Conservation (phyloP, 2,329 filamentous ascomycete genomes). For the Orbilia brochopaga region DNA sequence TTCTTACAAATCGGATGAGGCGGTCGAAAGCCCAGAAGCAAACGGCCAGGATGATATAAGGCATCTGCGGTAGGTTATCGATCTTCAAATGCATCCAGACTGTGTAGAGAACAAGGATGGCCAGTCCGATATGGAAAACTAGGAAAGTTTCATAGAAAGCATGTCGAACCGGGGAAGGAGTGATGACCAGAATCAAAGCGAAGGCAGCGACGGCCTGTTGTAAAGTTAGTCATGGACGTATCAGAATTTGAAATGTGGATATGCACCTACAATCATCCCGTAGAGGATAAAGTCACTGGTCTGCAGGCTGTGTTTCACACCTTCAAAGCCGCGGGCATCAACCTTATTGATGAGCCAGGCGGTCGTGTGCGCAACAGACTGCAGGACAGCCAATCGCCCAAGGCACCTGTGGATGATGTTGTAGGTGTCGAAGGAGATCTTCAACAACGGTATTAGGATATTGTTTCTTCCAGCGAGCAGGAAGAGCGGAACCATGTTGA, state of each 20-base stretch:
- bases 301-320: constrained; percentile 64
- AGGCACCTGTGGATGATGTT: constrained; percentile 88
- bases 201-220: constrained; percentile 54
- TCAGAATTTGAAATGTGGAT: not conserved
- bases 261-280: constrained; percentile 60
- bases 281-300: constrained; percentile 68
- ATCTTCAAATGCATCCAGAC: constrained; percentile 80
- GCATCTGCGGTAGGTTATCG: constrained; percentile 70
- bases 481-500: constrained; percentile 91
- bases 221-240: constrained; percentile 32
- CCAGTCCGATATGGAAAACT: constrained; percentile 79
- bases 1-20: constrained; percentile 67
- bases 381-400: constrained; percentile 73
- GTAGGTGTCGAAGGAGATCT: constrained; percentile 94
- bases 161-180: constrained; percentile 81
- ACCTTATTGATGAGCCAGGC: constrained; percentile 77
- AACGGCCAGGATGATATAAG: constrained; percentile 76
- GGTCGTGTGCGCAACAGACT: constrained; percentile 72
- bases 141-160: constrained; percentile 98
- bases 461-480: constrained; percentile 93
- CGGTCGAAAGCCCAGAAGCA: constrained; percentile 79
- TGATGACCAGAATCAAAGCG: constrained; percentile 69
- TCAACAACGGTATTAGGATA: constrained; percentile 78
- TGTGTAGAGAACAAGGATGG: constrained; percentile 70
- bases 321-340: constrained; percentile 68